These are phyloP conservation scores for Daldinia grandis DNA, from an alignment of 495 filamentous ascomycete species.

Conservation along the genomic window DNA sequence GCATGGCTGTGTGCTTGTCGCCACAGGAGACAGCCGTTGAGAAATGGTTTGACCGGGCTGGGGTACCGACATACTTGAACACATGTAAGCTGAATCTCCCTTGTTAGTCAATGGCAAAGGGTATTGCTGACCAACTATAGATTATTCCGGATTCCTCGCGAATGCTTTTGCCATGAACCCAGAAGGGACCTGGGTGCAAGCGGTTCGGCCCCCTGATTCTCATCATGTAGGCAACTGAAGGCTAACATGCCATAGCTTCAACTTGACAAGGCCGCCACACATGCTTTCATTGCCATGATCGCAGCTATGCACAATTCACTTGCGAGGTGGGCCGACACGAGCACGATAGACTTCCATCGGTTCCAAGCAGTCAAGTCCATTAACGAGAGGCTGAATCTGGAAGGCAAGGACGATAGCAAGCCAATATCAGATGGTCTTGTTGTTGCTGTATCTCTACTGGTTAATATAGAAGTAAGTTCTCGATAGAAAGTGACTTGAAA, in stretches of 20 bases:
- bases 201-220: constrained; percentile 19
- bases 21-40: constrained; percentile 41
- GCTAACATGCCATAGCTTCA: constrained; percentile 37
- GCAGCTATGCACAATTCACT: constrained; percentile 46
- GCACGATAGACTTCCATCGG: constrained; percentile 46
- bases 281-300: constrained; percentile 47
- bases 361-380: constrained; percentile 46
- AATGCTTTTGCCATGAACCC: constrained; percentile 49
- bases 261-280: constrained; percentile 44
- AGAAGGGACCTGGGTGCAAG: constrained; percentile 44
- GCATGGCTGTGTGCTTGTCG: constrained; percentile 45
- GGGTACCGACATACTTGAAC: constrained; percentile 44
- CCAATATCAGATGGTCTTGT: constrained; percentile 46
- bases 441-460: constrained; percentile 43
- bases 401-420: constrained; percentile 40
- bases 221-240: background rate
- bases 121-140: constrained; percentile 26
- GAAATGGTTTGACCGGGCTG: constrained; percentile 43
- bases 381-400: constrained; percentile 44
- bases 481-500: background rate
- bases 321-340: constrained; percentile 44
- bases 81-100: constrained; percentile 32
- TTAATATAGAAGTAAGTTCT: constrained; percentile 42
- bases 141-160: constrained; percentile 45
- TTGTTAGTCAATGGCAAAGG: background rate